Percentiles rank a stretch among this genome's conserved stretches.
Conservation (phyloP, 768 basidiomycete species). For the Jaapia argillacea region DNA sequence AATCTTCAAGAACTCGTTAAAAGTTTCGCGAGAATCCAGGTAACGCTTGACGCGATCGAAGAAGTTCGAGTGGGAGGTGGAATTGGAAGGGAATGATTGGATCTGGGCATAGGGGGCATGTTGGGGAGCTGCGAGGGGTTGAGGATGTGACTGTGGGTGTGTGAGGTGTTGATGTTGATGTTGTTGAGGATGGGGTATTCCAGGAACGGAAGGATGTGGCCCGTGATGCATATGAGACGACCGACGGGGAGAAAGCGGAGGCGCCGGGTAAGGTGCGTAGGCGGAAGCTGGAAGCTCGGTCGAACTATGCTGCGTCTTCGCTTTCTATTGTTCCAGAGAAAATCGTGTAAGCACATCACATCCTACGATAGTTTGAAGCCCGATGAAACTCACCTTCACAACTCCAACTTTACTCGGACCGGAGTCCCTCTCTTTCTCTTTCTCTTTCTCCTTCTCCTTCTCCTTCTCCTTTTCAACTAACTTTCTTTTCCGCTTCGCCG, state of each 20-base stretch:
- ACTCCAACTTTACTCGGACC: constrained; percentile 10
- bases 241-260: too few relatives aligned
- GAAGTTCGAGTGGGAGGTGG: constrained; percentile 77
- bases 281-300: too few relatives aligned
- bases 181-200: neutral
- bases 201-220: neutral
- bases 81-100: too few relatives aligned
- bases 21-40: constrained; percentile 64
- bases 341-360: neutral
- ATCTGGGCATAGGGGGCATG: constrained; percentile 34
- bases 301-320: neutral
- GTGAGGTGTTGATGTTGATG: neutral
- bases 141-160: constrained; percentile 4
- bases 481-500: constrained; percentile 66
- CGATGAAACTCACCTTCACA: constrained; percentile 12
- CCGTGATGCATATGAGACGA: neutral
- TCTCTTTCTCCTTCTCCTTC: too few relatives aligned
- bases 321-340: neutral
- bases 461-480: constrained; percentile 32
- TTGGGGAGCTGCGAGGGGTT: constrained; percentile 10
- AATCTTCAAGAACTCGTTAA: constrained; percentile 92
- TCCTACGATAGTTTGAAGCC: constrained; percentile 12
- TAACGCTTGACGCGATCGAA: constrained; percentile 83
- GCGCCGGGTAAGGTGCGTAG: too few relatives aligned
- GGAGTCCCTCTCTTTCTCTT: constrained; percentile 9